A percentile compares a stretch with the other conserved stretches of the same genome.
Evolutionary conservation across 306 rosid genomes (phyloP).

Genomic region (Medicago lupulina): DNA sequence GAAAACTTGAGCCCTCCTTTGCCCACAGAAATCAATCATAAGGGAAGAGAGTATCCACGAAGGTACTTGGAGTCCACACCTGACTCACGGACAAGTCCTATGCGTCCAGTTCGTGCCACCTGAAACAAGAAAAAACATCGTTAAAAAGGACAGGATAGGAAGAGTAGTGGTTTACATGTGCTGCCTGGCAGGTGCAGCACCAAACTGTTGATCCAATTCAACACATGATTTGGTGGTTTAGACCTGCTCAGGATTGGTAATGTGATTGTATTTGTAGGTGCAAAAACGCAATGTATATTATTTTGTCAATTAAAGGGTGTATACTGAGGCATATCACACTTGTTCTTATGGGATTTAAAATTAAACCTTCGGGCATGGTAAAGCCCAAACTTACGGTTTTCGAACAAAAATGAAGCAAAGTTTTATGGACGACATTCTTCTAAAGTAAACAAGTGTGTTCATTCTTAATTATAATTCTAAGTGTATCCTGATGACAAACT

Average conservation of each 20-base stretch:
- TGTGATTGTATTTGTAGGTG: background rate
- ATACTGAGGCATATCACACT: background rate
- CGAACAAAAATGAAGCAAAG: background rate
- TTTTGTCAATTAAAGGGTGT: constrained; percentile 9
- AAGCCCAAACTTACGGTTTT: background rate
- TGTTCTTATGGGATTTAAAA: background rate
- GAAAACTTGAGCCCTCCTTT: background rate
- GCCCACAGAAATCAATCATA: constrained; percentile 44
- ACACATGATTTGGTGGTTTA: background rate
- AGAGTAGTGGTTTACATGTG: background rate
- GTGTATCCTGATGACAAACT: background rate
- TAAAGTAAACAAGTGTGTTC: background rate
- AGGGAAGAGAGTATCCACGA: constrained; percentile 79
- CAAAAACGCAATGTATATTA: background rate
- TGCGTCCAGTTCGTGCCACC: constrained; percentile 92
- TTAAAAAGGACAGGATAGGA: background rate
- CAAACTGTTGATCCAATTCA: background rate
- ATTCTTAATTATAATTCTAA: background rate
- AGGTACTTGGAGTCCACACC: constrained; percentile 82
- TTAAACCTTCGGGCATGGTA: background rate
- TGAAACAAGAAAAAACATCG: constrained; percentile 36
- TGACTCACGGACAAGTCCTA: constrained; percentile 75
- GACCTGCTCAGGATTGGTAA: background rate
- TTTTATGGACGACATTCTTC: background rate
- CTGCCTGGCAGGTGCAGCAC: background rate